Percentiles rank a stretch among this genome's conserved stretches.
Evolutionary conservation across 2,329 filamentous ascomycete genomes (phyloP).

Genomic region (Chrysoporthe austroafricana): DNA sequence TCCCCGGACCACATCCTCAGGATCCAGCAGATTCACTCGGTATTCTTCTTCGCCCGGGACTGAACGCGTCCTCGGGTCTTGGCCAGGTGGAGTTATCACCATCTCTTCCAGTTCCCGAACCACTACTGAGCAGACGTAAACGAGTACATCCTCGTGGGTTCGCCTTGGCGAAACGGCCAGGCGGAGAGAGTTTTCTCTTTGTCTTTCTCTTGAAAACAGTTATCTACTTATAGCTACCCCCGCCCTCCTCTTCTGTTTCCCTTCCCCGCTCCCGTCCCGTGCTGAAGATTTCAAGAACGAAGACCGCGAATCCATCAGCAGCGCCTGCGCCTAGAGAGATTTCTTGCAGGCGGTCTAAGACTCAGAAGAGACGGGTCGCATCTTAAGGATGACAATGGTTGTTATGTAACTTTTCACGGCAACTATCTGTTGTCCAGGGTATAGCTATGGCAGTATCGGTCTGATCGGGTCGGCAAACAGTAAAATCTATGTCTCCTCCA

Average conservation of each 20-base stretch:
- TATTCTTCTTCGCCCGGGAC: neutral
- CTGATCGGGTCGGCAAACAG: neutral
- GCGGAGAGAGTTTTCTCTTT: neutral
- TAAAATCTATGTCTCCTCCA: neutral
- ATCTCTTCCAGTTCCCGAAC: neutral
- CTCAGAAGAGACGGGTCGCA: neutral
- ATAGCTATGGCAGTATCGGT: neutral
- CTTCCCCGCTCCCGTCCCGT: neutral
- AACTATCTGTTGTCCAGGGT: neutral
- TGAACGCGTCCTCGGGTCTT: neutral
- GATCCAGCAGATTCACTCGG: neutral
- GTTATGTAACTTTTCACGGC: neutral
- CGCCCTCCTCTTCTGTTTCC: neutral
- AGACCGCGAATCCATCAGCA: neutral
- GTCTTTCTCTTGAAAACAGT: neutral
- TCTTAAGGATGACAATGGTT: neutral
- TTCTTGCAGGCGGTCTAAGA: neutral
- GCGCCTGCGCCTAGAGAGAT: neutral
- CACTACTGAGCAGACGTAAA: neutral
- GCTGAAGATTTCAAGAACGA: neutral
- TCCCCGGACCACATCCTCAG: neutral
- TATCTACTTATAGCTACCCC: too few relatives aligned
- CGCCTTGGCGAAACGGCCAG: constrained; percentile 24
- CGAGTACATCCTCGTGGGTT: constrained; percentile 16
- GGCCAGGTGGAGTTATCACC: neutral